Base-by-base conservation (phyloP, 2,329 filamentous ascomycete species). In the Colletotrichum lindemuthianum region DNA sequence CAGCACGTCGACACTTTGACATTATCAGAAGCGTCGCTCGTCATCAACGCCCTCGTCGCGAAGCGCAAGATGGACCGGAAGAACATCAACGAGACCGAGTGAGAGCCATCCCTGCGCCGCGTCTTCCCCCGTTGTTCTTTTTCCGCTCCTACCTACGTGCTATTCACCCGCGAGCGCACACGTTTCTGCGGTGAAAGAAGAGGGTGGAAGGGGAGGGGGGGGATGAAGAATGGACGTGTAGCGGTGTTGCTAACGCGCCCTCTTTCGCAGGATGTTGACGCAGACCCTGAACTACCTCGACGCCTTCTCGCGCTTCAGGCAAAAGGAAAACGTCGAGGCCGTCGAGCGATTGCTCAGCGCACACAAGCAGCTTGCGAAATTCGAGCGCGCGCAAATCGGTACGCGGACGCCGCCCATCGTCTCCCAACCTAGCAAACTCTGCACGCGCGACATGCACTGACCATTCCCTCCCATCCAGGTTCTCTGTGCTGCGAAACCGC, bases 231-330 rank as follows among this genome's bases (percentile, higher is more conserved):
- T 4, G 41, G 40, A n/a, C 7, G 24, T 24, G 24, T 24, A 24
- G 24, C 24, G 5, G 24, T 0, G 0, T 24, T 24, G 48, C 56
- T 51, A 40, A 60, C 34, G 3, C n/a, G 24, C 24, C 24, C 4
- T 24, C 24, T 15, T 39, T 8, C 41, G 44, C 59, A 91, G 88
- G 73, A 93, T 94, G 77, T 85, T 97, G 60, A 89, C 88, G 68
- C 94, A 97, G 77, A 97, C 95, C 33, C 86, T 93, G 69, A 92
- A 94, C 74, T 98, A 99, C 79, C 88, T 98, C 58, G 93, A 97
- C 72, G 89, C 93, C 68, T 99, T 99, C 79, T 91, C 94, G 15
- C 92, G 96, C 40, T 98, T 98, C 86, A 97, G 97, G 81, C 90
- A 94, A 72, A 93, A 95, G 77, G 92, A 97, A 77, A 96, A 96